Evolutionary conservation across 768 basidiomycete species (phyloP).

Genomic region (Strobilomyces echinocephalus): DNA sequence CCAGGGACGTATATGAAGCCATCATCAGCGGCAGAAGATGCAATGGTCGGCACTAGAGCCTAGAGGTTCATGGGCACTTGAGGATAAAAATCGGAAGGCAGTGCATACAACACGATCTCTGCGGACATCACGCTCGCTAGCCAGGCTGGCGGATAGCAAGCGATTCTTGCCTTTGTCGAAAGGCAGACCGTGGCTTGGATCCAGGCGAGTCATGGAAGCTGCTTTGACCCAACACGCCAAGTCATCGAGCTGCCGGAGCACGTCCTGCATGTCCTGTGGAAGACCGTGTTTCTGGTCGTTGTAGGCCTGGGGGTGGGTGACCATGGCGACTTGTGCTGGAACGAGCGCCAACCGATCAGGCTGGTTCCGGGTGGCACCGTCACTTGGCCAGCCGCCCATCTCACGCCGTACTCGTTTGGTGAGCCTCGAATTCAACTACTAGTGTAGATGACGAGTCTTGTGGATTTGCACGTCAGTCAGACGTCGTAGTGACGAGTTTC

Average conservation of each 20-base stretch:
- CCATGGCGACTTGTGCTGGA: conserved; percentile 11
- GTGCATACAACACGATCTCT: conserved; percentile 12
- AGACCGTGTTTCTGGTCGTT: conserved; percentile 11
- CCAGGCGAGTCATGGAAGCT: conserved; percentile 8
- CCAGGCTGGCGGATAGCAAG: background rate
- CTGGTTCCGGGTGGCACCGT: background rate
- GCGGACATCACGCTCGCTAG: background rate
- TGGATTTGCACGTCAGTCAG: conserved; percentile 65
- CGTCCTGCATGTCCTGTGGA: conserved; percentile 25
- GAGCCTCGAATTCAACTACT: conserved; percentile 6
- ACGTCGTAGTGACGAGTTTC: conserved; percentile 38
- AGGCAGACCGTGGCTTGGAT: background rate
- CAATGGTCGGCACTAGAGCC: conserved; percentile 2
- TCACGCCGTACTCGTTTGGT: conserved; percentile 15
- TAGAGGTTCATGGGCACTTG: conserved; percentile 4
- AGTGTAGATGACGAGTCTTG: conserved; percentile 39
- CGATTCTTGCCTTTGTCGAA: conserved; percentile 24
- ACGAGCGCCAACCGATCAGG: conserved; percentile 13
- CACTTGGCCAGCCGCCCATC: conserved; percentile 23
- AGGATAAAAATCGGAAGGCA: background rate
- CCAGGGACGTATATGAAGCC: conserved; percentile 28
- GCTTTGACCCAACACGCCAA: conserved; percentile 25
- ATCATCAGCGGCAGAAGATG: background rate
- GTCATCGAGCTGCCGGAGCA: conserved; percentile 26
- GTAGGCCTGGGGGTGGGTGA: conserved; percentile 12